Conservation (phyloP, 2,329 filamentous ascomycete genomes). For the Hymenoscyphus albidus region DNA sequence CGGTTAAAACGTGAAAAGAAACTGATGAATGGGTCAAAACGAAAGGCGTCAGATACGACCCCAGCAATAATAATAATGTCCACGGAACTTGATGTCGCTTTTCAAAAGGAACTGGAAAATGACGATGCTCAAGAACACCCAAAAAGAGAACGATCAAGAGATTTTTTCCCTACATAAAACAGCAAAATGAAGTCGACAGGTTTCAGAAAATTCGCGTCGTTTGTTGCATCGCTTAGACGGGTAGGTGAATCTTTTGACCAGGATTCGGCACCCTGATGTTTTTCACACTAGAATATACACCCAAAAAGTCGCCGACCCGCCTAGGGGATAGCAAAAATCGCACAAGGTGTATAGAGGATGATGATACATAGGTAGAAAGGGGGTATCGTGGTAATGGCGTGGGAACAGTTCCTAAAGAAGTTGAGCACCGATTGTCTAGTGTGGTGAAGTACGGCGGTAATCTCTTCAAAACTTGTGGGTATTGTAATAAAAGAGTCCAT, state of each 20-base stretch:
- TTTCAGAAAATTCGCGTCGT: background rate
- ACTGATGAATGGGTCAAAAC: background rate
- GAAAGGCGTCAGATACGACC: background rate
- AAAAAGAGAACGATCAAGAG: background rate
- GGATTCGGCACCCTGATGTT: too few species aligned
- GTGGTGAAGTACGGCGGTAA: too few species aligned
- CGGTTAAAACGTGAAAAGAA: background rate
- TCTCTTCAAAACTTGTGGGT: too few species aligned
- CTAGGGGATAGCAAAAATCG: background rate
- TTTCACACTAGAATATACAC: too few species aligned
- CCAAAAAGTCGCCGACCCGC: too few species aligned
- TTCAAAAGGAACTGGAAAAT: background rate
- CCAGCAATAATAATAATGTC: background rate
- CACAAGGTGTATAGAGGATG: background rate
- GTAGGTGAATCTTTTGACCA: too few species aligned
- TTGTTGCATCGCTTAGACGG: too few species aligned
- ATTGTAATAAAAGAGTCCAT: too few species aligned
- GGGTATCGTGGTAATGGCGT: background rate
- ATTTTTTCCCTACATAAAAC: background rate
- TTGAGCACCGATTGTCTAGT: background rate
- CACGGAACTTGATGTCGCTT: background rate
- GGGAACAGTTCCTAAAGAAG: background rate
- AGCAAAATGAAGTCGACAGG: background rate
- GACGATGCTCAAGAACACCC: background rate
- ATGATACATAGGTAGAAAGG: background rate